phyloP scores from a whole-genome alignment of 495 filamentous ascomycete genomes.

The Penicillium canariense region DNA sequence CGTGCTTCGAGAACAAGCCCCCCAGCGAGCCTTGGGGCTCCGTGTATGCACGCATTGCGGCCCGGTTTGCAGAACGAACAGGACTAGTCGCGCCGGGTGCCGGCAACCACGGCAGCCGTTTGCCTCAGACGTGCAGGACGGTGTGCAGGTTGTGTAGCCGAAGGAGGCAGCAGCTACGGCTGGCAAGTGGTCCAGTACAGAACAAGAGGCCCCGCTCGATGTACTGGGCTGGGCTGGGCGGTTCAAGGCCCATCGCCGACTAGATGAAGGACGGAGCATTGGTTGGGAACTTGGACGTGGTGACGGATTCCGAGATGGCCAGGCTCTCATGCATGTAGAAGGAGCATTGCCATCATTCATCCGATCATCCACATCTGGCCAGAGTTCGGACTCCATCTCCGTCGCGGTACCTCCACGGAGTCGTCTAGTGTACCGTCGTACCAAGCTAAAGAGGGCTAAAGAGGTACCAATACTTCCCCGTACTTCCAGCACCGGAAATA shows the following conservation, averaged over 20 bases:
- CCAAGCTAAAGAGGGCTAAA: background rate
- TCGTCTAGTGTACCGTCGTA: background rate
- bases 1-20: background rate
- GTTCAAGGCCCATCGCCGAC: background rate
- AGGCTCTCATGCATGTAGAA: background rate
- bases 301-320: background rate
- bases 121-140: constrained; percentile 72
- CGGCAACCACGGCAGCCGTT: constrained; percentile 62
- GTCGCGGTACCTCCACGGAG: background rate
- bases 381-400: background rate
- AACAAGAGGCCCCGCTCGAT: too few species aligned
- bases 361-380: too few species aligned
- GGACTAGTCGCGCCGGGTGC: constrained; percentile 74
- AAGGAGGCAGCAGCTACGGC: background rate
- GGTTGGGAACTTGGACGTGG: background rate
- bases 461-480: background rate
- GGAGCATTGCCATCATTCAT: background rate
- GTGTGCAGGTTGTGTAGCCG: constrained; percentile 35
- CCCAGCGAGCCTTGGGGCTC: constrained; percentile 59
- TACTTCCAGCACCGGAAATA: too few species aligned
- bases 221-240: background rate
- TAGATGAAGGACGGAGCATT: background rate
- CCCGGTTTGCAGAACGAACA: constrained; percentile 67
- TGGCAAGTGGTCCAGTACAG: background rate
- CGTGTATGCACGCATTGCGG: constrained; percentile 91